A percentile compares a stretch with the other conserved stretches of the same genome.
Conservation (phyloP, 805 yeast genomes). For the Lachancea quebecensis region DNA sequence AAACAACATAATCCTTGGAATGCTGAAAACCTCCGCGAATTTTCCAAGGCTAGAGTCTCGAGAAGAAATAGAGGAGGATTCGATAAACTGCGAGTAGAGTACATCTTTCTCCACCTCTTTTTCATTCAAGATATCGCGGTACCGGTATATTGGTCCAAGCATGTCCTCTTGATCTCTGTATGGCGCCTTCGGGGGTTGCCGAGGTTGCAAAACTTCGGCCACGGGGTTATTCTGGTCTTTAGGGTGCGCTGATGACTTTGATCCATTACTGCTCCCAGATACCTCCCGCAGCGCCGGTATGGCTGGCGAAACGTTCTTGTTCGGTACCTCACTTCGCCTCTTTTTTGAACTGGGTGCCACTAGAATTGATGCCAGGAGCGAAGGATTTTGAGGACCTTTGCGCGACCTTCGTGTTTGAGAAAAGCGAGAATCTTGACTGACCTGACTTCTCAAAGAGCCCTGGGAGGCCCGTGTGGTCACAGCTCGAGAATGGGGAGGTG, state of each 20-base stretch:
- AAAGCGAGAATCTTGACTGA: conserved; percentile 2
- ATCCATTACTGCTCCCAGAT: conserved; percentile 5
- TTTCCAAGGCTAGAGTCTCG: conserved; percentile 16
- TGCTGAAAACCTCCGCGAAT: conserved; percentile 22
- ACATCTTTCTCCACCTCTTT: conserved; percentile 2
- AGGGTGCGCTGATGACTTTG: background rate
- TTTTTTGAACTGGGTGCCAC: conserved; percentile 5
- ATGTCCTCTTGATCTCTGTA: background rate
- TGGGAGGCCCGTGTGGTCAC: conserved; percentile 10
- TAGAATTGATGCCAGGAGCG: conserved; percentile 8
- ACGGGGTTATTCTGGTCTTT: background rate
- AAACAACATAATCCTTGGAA: conserved; percentile 14
- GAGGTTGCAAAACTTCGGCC: background rate
- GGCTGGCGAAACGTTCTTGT: background rate
- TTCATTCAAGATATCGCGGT: conserved; percentile 1
- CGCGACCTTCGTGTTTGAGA: conserved; percentile 5
- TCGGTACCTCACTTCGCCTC: background rate
- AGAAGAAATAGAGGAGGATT: conserved; percentile 19
- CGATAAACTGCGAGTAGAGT: conserved; percentile 19
- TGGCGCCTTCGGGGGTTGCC: background rate
- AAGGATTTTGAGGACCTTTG: conserved; percentile 6
- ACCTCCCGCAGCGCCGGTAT: conserved; percentile 11
- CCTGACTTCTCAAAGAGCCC: conserved; percentile 7
- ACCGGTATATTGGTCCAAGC: conserved; percentile 6
- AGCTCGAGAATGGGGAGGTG: background rate